Evolutionary conservation across 2,329 filamentous ascomycete genomes (phyloP).

Genomic region (Magnaporthales sp.): DNA sequence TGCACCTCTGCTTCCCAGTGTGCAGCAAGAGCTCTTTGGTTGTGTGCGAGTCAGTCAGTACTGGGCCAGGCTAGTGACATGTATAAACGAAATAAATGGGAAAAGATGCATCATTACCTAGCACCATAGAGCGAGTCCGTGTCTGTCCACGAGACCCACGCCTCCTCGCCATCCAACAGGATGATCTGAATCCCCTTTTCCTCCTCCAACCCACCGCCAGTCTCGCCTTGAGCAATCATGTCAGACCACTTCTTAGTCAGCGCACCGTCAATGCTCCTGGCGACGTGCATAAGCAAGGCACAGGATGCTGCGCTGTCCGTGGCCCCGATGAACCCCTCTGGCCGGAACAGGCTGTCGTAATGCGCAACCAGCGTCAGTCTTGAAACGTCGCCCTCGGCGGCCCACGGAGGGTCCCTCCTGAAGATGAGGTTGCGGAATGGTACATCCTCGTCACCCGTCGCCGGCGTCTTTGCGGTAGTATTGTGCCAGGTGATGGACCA

Average conservation of each 20-base stretch:
- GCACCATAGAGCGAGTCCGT: conserved; percentile 84
- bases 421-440: conserved; percentile 86
- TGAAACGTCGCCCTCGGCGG: conserved; percentile 63
- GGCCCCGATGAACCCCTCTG: conserved; percentile 83
- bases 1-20: conserved; percentile 68
- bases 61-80: background rate
- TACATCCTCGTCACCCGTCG: conserved; percentile 58
- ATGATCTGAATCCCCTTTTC: conserved; percentile 82
- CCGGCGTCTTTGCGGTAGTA: conserved; percentile 75
- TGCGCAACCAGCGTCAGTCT: conserved; percentile 84
- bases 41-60: conserved; percentile 1
- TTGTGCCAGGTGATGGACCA: conserved; percentile 86
- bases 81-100: background rate
- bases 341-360: conserved; percentile 78
- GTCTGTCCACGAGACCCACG: conserved; percentile 71
- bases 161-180: conserved; percentile 89
- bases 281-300: conserved; percentile 84
- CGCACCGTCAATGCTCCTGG: conserved; percentile 69
- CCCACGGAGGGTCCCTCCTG: conserved; percentile 80
- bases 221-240: conserved; percentile 53
- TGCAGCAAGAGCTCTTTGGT: conserved; percentile 58
- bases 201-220: conserved; percentile 52
- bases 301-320: conserved; percentile 92
- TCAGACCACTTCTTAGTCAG: conserved; percentile 74
- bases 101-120: conserved; percentile 36